These are phyloP conservation scores for Candida andamanensis DNA, from an alignment of 805 yeast genomes.

Conservation along the genomic window DNA sequence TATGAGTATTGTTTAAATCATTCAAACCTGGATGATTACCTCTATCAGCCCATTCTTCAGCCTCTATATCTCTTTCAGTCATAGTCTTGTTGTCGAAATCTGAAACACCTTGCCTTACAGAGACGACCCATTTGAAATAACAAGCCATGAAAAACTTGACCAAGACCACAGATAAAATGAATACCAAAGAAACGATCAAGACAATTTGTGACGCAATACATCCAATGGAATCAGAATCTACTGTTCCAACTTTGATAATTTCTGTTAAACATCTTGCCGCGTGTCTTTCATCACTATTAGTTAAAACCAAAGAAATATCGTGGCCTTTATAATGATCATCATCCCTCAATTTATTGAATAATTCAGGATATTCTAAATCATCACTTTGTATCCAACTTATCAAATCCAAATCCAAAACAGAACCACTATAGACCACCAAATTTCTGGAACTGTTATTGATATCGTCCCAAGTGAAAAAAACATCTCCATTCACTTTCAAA, in stretches of 20 bases:
- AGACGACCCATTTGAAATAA: conserved; percentile 79
- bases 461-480: conserved; percentile 89
- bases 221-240: conserved; percentile 87
- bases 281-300: conserved; percentile 60
- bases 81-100: conserved; percentile 33
- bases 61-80: conserved; percentile 31
- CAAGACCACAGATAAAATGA: conserved; percentile 76
- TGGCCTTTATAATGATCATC: conserved; percentile 60
- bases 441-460: conserved; percentile 63
- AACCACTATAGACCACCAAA: conserved; percentile 84
- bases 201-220: conserved; percentile 90
- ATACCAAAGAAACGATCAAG: conserved; percentile 71
- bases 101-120: conserved; percentile 73
- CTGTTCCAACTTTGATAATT: conserved; percentile 80
- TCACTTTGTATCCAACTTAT: conserved; percentile 68
- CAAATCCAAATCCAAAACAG: conserved; percentile 75
- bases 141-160: conserved; percentile 81
- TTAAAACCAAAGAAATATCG: conserved; percentile 72
- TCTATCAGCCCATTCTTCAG: conserved; percentile 84
- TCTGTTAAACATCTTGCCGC: conserved; percentile 82
- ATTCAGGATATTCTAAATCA: conserved; percentile 66
- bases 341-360: conserved; percentile 60
- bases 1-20: conserved; percentile 11
- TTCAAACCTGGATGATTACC: too few relatives aligned
- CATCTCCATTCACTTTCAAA: conserved; percentile 60